phyloP scores from a whole-genome alignment of 371 early-diverging fungal genomes.

The Funneliformis caledonium region DNA sequence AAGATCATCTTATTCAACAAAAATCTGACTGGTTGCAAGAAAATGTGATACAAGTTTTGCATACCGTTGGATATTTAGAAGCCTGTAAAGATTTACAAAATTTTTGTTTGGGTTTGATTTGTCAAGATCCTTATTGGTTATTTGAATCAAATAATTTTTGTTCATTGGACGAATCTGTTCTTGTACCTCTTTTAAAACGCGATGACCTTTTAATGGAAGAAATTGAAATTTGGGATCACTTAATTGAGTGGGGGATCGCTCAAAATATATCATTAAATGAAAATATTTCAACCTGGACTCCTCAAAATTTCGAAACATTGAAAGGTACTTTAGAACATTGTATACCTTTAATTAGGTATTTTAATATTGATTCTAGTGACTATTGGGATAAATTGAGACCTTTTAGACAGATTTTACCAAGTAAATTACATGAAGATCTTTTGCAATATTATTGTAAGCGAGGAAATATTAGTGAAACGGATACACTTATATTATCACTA shows the following conservation, averaged over 20 bases:
- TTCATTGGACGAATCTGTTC: slow-evolving; percentile 32
- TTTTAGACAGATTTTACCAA: slow-evolving; percentile 25
- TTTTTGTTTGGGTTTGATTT: slow-evolving; percentile 34
- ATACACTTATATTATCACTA: slow-evolving; percentile 16
- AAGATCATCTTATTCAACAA: slow-evolving; percentile 34
- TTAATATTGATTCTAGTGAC: slow-evolving; percentile 30
- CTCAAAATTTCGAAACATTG: slow-evolving; percentile 4
- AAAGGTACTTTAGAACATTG: not conserved
- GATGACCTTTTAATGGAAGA: slow-evolving; percentile 36
- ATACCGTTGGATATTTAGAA: slow-evolving; percentile 18
- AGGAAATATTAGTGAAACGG: not conserved
- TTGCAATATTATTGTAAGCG: slow-evolving; percentile 25
- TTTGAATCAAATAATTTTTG: slow-evolving; percentile 33
- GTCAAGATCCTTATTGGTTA: slow-evolving; percentile 36
- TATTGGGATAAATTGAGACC: slow-evolving; percentile 36
- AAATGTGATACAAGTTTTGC: slow-evolving; percentile 22
- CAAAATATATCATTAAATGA: slow-evolving; percentile 7
- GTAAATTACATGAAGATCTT: slow-evolving; percentile 22
- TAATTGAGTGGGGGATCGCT: slow-evolving; percentile 35
- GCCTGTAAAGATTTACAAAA: slow-evolving; percentile 20
- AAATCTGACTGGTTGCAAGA: slow-evolving; percentile 35
- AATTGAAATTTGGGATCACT: slow-evolving; percentile 30
- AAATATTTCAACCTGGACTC: slow-evolving; percentile 11
- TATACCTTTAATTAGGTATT: slow-evolving; percentile 30
- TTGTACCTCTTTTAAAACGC: slow-evolving; percentile 31